Evolutionary conservation across 768 basidiomycete species (phyloP).

Genomic region (Agrocybe pediades): DNA sequence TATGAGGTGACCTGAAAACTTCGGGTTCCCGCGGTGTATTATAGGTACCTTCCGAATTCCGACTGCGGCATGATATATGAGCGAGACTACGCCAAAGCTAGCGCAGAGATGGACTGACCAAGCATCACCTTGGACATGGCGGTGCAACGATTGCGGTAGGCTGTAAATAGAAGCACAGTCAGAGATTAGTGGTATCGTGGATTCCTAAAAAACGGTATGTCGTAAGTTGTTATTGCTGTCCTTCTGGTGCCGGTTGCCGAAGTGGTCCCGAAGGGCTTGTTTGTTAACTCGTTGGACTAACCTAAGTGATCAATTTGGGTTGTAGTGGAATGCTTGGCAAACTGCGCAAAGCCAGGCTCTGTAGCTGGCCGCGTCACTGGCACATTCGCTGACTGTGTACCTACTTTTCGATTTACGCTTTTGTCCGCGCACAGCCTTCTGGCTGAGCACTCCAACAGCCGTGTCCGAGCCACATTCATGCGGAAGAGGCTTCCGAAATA

Average conservation of each 20-base stretch:
- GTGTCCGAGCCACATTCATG: not conserved
- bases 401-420: not conserved
- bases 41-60: too few species aligned
- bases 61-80: slow-evolving; percentile 40
- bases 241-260: too few species aligned
- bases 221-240: too few species aligned
- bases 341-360: not conserved
- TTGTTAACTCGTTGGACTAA: too few species aligned
- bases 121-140: slow-evolving; percentile 28
- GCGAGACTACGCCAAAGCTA: not conserved
- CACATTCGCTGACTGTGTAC: not conserved
- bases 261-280: too few species aligned
- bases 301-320: too few species aligned
- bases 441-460: not conserved
- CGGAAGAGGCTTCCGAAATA: not conserved
- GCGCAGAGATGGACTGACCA: slow-evolving; percentile 13
- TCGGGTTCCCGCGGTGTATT: too few species aligned
- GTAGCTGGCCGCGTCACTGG: not conserved
- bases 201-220: too few species aligned
- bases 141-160: not conserved
- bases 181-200: not conserved
- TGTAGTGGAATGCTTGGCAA: not conserved
- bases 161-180: not conserved
- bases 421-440: not conserved
- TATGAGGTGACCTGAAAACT: too few species aligned